Evolutionary conservation across 2,329 filamentous ascomycete species (phyloP), one percentile per base, ranked within the genome.

Genomic region (Diplodia sapinea): DNA sequence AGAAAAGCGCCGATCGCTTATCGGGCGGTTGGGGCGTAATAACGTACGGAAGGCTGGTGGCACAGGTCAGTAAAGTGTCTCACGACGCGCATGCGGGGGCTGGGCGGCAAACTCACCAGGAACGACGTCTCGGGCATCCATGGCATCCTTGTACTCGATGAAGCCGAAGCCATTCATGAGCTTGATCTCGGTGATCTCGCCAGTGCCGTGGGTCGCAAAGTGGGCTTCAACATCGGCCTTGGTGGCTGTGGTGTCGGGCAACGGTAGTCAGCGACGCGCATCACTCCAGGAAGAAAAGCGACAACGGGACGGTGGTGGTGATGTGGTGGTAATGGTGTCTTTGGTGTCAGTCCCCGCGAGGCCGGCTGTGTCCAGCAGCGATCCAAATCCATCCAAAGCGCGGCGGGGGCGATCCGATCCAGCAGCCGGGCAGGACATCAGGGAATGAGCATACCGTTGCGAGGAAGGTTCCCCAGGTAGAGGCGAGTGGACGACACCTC

Each of bases 151-250:
- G 82, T 98, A 99, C 82, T 99, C 95, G 79, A 99, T 97, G 85
- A 99, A 99, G 79, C 95, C 95, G 79, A 99, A 99, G 77, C 95
- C 95, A 79, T 97, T 98, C 95, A 99, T 99, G 71, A 99, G 89
- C 86, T 99, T 99, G 84, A 99, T 94, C 84, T 99, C 95, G 73
- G 91, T 95, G 79, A 99, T 98, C 80, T 97, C 93, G 80, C 95
- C 95, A 74, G 93, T 94, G 79, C 94, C 95, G 89, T 97, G 93
- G 77, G 89, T 93, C 80, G 90, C 90, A 83, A 99, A 99, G 82
- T 98, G 94, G 76, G 89, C 88, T 83, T 98, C 94, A 80, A 99
- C 91, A 80, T 99, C 94, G 82, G 92, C 89, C 85, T 98, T 98
- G 82, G 94, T 97, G 84, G 92, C 94, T 96, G 83, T 79, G 79